These are phyloP conservation scores for Botrytis squamosa DNA, from an alignment of 2,329 filamentous ascomycete genomes.

Conservation along the genomic window DNA sequence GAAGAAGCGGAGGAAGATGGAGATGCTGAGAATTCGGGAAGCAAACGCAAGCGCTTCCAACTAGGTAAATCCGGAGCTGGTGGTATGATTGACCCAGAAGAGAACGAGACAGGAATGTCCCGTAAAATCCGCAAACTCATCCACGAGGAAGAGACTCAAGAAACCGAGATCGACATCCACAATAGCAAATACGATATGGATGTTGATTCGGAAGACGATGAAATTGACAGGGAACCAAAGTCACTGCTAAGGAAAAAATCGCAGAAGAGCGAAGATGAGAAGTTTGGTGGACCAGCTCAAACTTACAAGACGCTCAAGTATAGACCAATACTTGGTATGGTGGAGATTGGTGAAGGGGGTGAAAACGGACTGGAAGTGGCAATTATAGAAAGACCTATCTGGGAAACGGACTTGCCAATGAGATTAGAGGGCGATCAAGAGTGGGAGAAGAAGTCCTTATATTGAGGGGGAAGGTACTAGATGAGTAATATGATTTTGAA, in stretches of 20 bases:
- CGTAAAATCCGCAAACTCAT: constrained; percentile 42
- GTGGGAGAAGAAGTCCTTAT: constrained; percentile 41
- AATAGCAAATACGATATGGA: constrained; percentile 8
- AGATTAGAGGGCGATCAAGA: constrained; percentile 63
- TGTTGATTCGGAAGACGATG: constrained; percentile 14
- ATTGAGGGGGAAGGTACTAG: constrained; percentile 1
- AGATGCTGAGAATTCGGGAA: constrained; percentile 20
- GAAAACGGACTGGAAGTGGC: constrained; percentile 68
- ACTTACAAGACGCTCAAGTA: constrained; percentile 89
- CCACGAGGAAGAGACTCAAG: constrained; percentile 44
- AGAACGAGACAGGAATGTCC: constrained; percentile 37
- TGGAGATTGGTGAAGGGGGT: constrained; percentile 44
- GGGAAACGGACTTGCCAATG: constrained; percentile 76
- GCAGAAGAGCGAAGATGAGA: constrained; percentile 35
- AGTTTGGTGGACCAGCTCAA: constrained; percentile 18
- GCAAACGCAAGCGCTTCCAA: constrained; percentile 16
- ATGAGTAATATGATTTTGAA: constrained; percentile 7
- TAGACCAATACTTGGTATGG: constrained; percentile 79
- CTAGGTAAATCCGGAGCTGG: constrained; percentile 52
- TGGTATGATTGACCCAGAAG: constrained; percentile 44
- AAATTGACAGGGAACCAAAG: constrained; percentile 1
- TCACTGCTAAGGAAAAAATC: constrained; percentile 27
- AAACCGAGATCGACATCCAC: constrained; percentile 34
- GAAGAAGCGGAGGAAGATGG: constrained; percentile 28
- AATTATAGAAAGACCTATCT: constrained; percentile 80